Base-by-base conservation (phyloP, 2,329 filamentous ascomycete genomes). In the Alternaria dauci region DNA sequence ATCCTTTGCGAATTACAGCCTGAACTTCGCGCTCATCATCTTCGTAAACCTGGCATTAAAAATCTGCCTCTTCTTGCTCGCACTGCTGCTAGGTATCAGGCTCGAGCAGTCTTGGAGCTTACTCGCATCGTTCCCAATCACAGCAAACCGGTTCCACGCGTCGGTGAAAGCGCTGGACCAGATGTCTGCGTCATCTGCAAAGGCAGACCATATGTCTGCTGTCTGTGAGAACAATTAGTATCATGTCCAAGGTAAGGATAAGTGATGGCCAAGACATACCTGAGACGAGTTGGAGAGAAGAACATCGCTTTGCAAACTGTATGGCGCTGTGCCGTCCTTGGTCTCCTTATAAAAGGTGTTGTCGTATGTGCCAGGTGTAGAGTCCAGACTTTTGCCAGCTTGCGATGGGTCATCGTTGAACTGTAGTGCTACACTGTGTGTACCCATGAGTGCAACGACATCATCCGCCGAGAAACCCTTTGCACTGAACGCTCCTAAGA, bases 401-500 rank as follows among this genome's bases (percentile, higher is more conserved):
- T 69, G 58, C 3, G 66, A 58, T 1, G 71, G 68, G 42, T 75
- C 67, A 25, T 72, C 70, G 34, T 65, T 67, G 25, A 65, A 67
- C 38, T 77, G 73, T 9, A 68, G 63, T 4, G 70, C 71, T 0
- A 72, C 67, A 1, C 68, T 66, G 39, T 78, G 76, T 5, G 74
- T 71, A 5, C 75, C 76, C 34, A 78, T 58, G 8, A 78, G 68
- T 8, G 76, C 76, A 12, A 76, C 76, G 5, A 78, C 66, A 55
- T 78, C 75, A 20, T 57, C 63, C 1, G 69, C 51, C 7, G 61
- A 64, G 52, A 78, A 70, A 0, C 74, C 75, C 28, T 75, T 73
- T 5, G 66, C 68, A 5, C 51, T 54, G 53, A 78, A 78, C 9
- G 67, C 62, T 0, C 44, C 53, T 4, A 72, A 50, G 8, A 77